phyloP scores from a whole-genome alignment of 495 filamentous ascomycete species.

The Wilcoxina mikolae region DNA sequence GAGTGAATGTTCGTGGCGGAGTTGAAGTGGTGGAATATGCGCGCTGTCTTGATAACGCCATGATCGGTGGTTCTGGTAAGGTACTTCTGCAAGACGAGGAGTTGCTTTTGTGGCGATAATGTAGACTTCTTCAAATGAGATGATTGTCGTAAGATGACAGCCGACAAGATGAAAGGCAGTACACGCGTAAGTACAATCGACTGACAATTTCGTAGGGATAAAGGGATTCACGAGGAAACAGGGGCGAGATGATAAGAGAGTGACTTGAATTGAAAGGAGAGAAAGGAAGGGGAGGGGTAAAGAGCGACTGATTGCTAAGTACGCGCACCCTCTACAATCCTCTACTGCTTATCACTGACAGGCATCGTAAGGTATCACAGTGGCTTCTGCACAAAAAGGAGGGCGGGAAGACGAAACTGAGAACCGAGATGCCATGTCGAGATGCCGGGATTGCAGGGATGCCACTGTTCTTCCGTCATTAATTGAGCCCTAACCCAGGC shows the following conservation, averaged over 20 bases:
- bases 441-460: no score
- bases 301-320: background rate
- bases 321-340: background rate
- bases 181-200: background rate
- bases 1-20: background rate
- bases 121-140: background rate
- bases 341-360: background rate
- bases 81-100: background rate
- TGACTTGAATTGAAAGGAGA: background rate
- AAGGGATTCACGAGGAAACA: background rate
- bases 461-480: no score
- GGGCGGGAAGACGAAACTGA: no score
- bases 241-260: background rate
- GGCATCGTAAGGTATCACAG: background rate
- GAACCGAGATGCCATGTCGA: no score
- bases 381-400: no score
- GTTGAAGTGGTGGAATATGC: slow-evolving; percentile 3
- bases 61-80: background rate
- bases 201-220: background rate
- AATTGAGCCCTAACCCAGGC: no score
- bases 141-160: no score
- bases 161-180: no score
- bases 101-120: background rate
- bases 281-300: background rate
- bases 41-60: background rate